These are phyloP conservation scores for Thermoascus crustaceus DNA, from an alignment of 2,329 filamentous ascomycete genomes.

Conservation along the genomic window DNA sequence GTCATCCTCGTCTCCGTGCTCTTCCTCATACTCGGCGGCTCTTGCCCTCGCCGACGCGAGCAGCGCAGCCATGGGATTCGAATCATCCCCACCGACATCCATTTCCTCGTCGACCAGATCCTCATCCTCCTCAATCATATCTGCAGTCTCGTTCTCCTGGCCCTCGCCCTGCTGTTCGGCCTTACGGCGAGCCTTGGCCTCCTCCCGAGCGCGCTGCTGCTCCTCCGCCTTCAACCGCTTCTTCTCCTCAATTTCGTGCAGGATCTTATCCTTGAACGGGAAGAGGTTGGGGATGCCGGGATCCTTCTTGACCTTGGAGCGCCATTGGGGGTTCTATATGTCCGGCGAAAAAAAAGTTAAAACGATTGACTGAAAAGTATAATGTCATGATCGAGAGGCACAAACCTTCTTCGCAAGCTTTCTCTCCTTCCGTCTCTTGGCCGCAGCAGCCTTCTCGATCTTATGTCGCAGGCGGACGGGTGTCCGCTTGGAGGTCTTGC, in stretches of 20 bases:
- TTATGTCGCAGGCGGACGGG: conserved; percentile 87
- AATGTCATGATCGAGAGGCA: background rate
- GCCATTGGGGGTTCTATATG: conserved; percentile 86
- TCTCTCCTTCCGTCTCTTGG: conserved; percentile 83
- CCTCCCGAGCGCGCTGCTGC: conserved; percentile 58
- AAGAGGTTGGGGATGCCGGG: conserved; percentile 96
- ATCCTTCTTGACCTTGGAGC: conserved; percentile 91
- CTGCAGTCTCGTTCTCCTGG: conserved; percentile 26
- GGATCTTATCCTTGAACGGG: conserved; percentile 92
- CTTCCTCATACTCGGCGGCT: conserved; percentile 39
- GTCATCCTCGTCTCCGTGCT: conserved; percentile 44
- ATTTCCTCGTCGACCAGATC: conserved; percentile 45
- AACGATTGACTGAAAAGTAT: background rate
- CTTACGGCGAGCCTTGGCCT: conserved; percentile 45
- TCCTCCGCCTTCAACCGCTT: conserved; percentile 76
- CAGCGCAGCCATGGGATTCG: conserved; percentile 41
- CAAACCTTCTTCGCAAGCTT: conserved; percentile 76
- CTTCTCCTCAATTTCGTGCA: conserved; percentile 85
- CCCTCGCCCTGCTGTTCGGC: conserved; percentile 29
- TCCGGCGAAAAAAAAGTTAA: no score
- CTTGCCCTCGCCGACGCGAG: conserved; percentile 37
- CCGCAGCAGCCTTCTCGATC: conserved; percentile 83
- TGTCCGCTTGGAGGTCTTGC: conserved; percentile 89
- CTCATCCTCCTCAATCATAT: conserved; percentile 35
- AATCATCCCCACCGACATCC: conserved; percentile 45